Percentiles rank a stretch among this genome's conserved stretches.
Conservation (phyloP, 306 rosid genomes). For the Neltuma alba region DNA sequence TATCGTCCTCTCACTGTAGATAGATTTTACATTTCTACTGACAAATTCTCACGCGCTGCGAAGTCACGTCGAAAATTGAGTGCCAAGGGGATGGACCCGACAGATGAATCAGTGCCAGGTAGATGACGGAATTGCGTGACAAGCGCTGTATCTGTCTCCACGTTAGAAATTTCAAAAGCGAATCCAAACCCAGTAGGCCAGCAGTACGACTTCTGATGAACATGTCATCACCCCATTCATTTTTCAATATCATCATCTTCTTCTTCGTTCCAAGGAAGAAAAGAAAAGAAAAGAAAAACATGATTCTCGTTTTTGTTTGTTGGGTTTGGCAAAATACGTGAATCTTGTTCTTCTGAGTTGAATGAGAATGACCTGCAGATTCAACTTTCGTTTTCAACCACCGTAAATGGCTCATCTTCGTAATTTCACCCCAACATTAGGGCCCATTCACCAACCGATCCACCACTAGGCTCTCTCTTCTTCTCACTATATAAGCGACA, state of each 20-base stretch:
- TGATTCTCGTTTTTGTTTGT: background rate
- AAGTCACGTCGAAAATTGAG: background rate
- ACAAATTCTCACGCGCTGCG: background rate
- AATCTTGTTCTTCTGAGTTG: background rate
- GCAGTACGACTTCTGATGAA: background rate
- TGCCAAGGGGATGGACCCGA: slow-evolving; percentile 47
- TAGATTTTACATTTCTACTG: background rate
- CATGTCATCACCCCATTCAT: background rate
- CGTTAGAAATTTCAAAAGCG: background rate
- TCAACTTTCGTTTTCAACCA: background rate
- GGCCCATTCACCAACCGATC: slow-evolving; percentile 33
- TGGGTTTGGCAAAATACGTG: background rate
- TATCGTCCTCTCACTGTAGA: background rate
- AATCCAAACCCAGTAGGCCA: background rate
- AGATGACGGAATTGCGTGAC: slow-evolving; percentile 28
- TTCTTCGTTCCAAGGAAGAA: background rate
- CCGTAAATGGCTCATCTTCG: slow-evolving; percentile 9
- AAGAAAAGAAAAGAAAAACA: too few relatives aligned
- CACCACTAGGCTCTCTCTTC: background rate
- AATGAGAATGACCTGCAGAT: background rate
- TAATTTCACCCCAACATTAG: slow-evolving; percentile 30
- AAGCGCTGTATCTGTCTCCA: background rate
- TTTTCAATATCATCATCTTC: background rate
- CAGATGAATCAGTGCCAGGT: slow-evolving; percentile 61
- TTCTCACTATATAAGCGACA: background rate